Evolutionary conservation across 1,284 basidiomycete genomes (phyloP).

Genomic region (Microstroma glucosiphilum): DNA sequence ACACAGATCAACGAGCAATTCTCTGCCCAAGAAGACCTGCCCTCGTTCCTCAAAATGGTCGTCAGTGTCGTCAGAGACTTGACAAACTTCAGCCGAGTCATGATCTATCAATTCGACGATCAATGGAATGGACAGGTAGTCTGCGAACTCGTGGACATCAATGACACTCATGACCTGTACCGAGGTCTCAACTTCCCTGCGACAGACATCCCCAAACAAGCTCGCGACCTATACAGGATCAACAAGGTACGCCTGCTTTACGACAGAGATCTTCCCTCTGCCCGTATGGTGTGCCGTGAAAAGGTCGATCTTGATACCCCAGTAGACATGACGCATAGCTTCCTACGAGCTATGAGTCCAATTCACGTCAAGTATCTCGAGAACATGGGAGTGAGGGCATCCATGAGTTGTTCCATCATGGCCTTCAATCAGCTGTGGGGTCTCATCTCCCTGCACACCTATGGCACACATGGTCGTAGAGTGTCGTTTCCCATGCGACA

Average conservation of each 20-base stretch:
- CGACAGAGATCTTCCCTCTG: slow-evolving; percentile 69
- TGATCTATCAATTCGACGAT: slow-evolving; percentile 80
- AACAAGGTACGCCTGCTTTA: slow-evolving; percentile 78
- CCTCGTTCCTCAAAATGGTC: slow-evolving; percentile 68
- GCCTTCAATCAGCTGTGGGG: slow-evolving; percentile 80
- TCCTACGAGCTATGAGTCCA: slow-evolving; percentile 80
- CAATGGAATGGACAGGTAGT: slow-evolving; percentile 64
- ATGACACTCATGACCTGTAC: slow-evolving; percentile 70
- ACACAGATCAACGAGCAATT: slow-evolving; percentile 81
- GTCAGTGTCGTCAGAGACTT: slow-evolving; percentile 77
- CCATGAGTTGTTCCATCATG: slow-evolving; percentile 63
- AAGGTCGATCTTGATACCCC: slow-evolving; percentile 66
- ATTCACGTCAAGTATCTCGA: slow-evolving; percentile 68
- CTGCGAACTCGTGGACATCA: slow-evolving; percentile 77
- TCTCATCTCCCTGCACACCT: slow-evolving; percentile 74
- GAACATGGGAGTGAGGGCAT: slow-evolving; percentile 51
- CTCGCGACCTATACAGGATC: slow-evolving; percentile 58
- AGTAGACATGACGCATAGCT: slow-evolving; percentile 80
- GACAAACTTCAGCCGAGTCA: slow-evolving; percentile 57
- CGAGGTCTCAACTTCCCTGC: slow-evolving; percentile 66
- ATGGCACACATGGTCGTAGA: slow-evolving; percentile 70
- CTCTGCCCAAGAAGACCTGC: slow-evolving; percentile 64
- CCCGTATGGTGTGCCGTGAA: slow-evolving; percentile 66
- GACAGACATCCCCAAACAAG: slow-evolving; percentile 60
- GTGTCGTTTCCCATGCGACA: slow-evolving; percentile 78